Evolutionary conservation across 2,329 filamentous ascomycete genomes (phyloP), one percentile per base, ranked within the genome.

Genomic region (Lasiodiplodia theobromae): DNA sequence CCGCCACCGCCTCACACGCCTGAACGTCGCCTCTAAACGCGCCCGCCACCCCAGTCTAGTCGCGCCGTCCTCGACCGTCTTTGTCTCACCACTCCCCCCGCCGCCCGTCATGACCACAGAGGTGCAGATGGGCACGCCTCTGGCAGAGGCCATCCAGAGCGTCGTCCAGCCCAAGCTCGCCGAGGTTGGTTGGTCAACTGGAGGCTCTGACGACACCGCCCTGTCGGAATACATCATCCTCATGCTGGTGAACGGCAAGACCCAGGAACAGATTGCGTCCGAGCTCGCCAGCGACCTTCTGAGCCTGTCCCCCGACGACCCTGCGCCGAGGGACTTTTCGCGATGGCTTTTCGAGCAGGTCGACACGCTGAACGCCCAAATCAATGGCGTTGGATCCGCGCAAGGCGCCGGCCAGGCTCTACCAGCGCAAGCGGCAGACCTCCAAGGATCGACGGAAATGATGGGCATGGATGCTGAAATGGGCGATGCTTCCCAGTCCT

Each of bases 211-310:
- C 76, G 93, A 95, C 79, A 90, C 91, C 28, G 92, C 93, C 47
- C 88, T 99, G 69, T 91, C 94, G 69, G 96, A 99, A 82, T 99
- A 98, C 82, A 96, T 99, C 73, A 91, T 98, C 69, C 88, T 98
- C 71, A 97, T 98, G 95, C 88, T 99, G 38, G 93, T 93, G 71
- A 98, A 97, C 82, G 93, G 94, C 75, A 97, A 97, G 81, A 94
- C 92, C 4, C 91, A 97, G 78, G 89, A 94, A 63, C 91, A 97
- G 78, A 95, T 99, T 72, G 92, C 94, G 11, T 85, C 88, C 53
- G 96, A 99, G 78, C 88, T 99, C 16, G 92, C 94, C 1, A 91
- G 90, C 72, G 96, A 99, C 74, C 87, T 99, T 52, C 87, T 99
- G 2, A 89, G 89, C 68, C 87, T 97, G 4, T 89, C 89, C 2